Evolutionary conservation across 768 basidiomycete species (phyloP), one percentile per base, ranked within the genome.

Genomic region (Kwoniella bestiolae): DNA sequence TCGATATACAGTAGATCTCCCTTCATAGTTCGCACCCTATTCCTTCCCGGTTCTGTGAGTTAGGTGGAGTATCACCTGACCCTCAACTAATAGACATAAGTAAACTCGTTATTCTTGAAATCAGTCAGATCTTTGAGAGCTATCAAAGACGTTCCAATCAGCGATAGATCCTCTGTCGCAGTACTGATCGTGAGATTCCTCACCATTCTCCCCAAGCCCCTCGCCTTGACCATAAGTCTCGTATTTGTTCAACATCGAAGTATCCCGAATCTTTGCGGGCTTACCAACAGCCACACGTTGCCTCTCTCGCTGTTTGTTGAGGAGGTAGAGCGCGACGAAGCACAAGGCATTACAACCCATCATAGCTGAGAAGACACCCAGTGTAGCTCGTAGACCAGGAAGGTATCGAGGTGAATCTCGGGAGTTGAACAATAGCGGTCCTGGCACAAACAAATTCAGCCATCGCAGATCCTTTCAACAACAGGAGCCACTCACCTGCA

Each of bases 351-450:
- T 67, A 50, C 72, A 21, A 34, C 25, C 65, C 58, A 76, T 35
- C 29, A 74, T 62, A 32, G 68, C 67, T 59, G 44, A 50, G 60
- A 79, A 77, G 56, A 81, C 65, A 65, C 66, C 65, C 26, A 80
- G 52, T 41, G 74, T 71, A 21, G 69, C 77, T 34, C 65, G 56
- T 8, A 75, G 46, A 35, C 75, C 77, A 12, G 77, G 77, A 26
- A 53, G 25, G 63, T 79, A 79, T 41, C 66, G 63, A 0, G 71
- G 75, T 18, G 53, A 60, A 67, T 81, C 80, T 18, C 47, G 31
- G 12, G 73, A 45, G 25, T 75, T 76, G 78, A 80, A 81, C 11
- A 81, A 63, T 32, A 80, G 74, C 2, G 82, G 80, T 31, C 71
- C 75, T 60, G 26, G 28, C 21, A 2, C 1, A 41, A 31, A n/a